Evolutionary conservation across 371 early-diverging fungal genomes (phyloP), one percentile per base, ranked within the genome.

Genomic region (Dinochytrium kinnereticum): DNA sequence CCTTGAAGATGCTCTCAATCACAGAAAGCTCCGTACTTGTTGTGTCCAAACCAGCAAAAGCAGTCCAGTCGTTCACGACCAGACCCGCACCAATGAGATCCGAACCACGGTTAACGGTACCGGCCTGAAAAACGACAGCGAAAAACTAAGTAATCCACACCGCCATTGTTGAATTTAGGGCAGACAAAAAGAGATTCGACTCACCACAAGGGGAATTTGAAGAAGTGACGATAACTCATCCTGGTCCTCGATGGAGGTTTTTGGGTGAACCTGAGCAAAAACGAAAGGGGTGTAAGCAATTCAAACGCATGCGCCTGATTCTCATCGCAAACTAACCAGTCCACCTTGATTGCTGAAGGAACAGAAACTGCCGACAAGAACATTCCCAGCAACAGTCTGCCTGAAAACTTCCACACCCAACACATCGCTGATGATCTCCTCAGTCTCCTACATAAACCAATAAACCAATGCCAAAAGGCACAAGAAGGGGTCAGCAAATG

Each of bases 91-190:
- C 99, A 84, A 99, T 94, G 50, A 95, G 90, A 82, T 95, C 96
- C n/a, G 96, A 93, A 86, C 99, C 99, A 74, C 97, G 93, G 88
- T 99, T 99, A 40, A 99, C 96, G 1, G 99, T 99, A 76, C 99
- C 99, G 33, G 99, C 99, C 80, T 90, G 76, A 39, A 21, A n/a
- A n/a, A n/a, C n/a, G n/a, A n/a, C n/a, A n/a, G n/a, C n/a, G n/a
- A n/a, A n/a, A n/a, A n/a, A n/a, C n/a, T n/a, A n/a, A n/a, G n/a
- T n/a, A n/a, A n/a, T n/a, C n/a, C 30, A 61, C 17, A 61, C 30
- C 30, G 2, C 34, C 36, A 34, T 13, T 34, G 34, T 13, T 15
- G 24, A 3, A 34, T 37, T 31, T 59, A 19, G 24, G 34, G 44
- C 33, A 24, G 33, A 53, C 13, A 68, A 30, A 37, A 36, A 1